Evolutionary conservation across 2,329 filamentous ascomycete species (phyloP), one percentile per base, ranked within the genome.

Genomic region (Monosporascus sp.): DNA sequence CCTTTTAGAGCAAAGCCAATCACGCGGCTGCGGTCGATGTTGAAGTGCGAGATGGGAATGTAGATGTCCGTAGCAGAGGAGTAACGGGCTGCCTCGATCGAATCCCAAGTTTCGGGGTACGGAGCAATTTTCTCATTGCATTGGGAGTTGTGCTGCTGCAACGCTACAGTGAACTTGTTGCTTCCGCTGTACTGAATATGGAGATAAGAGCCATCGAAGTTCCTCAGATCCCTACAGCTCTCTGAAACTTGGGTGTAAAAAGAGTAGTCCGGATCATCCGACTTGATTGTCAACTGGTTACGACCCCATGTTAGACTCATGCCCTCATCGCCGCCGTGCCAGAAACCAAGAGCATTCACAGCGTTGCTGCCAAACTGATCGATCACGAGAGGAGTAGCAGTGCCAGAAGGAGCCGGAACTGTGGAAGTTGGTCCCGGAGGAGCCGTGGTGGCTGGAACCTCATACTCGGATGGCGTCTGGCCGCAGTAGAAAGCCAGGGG

Each of bases 51-150:
- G 35, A 88, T 72, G 1, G 86, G 86, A 48, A 88, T 79, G 68
- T 87, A 88, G 56, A 88, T 83, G 62, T 86, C 78, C 51, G 72
- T 74, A 1, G 75, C 65, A 11, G 64, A 68, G 11, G 67, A 65
- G 64, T 89, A 88, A 45, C 84, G 78, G 4, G 75, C 72, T 1
- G 84, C 84, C 65, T 88, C 84, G 18, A 87, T 72, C 1, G 82
- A 85, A 65, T 88, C 85, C 76, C 84, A 85, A 0, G 85, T 87
- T 64, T 82, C 82, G 0, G 85, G 85, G 61, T 78, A 87, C 0
- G 86, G 85, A 18, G 75, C 75, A 26, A 80, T 72, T 18, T 66
- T 63, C 5, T 76, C 70, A 63, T 83, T 75, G 64, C 86, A 88
- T 18, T 75, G 69, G 20, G 72, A 70, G 60, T 89, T 89, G 69